These are phyloP conservation scores for Fusarium dlaminii DNA, from an alignment of 2,329 filamentous ascomycete species.

Conservation along the genomic window DNA sequence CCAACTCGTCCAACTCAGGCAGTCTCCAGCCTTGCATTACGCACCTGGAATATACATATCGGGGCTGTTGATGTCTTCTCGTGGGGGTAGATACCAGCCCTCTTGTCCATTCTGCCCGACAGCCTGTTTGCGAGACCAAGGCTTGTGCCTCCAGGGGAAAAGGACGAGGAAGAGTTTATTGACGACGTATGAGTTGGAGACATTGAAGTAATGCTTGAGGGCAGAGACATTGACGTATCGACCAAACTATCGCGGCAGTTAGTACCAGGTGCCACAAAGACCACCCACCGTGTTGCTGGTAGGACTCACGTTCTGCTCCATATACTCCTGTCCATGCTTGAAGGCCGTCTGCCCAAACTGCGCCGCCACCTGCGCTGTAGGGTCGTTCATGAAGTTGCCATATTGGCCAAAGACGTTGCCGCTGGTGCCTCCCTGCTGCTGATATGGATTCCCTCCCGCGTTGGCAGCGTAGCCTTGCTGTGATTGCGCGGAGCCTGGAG, in stretches of 20 bases:
- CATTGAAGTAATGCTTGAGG: slow-evolving; percentile 99
- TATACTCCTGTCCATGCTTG: slow-evolving; percentile 89
- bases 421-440: slow-evolving; percentile 66
- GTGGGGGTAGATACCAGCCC: slow-evolving; percentile 85
- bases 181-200: slow-evolving; percentile 95
- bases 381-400: slow-evolving; percentile 94
- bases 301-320: slow-evolving; percentile 87
- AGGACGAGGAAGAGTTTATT: slow-evolving; percentile 93
- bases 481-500: slow-evolving; percentile 74
- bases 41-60: slow-evolving; percentile 95
- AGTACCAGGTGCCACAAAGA: slow-evolving; percentile 5
- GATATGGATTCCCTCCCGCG: slow-evolving; percentile 76
- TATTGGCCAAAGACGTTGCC: slow-evolving; percentile 75
- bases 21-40: slow-evolving; percentile 25
- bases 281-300: background rate
- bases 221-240: slow-evolving; percentile 90
- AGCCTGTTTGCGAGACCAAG: slow-evolving; percentile 92
- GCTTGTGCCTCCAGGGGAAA: slow-evolving; percentile 97
- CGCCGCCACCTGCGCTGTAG: slow-evolving; percentile 92
- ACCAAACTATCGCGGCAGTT: slow-evolving; percentile 55
- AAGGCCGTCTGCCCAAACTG: slow-evolving; percentile 94
- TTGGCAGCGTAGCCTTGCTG: slow-evolving; percentile 74
- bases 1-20: background rate
- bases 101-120: slow-evolving; percentile 75
- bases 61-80: slow-evolving; percentile 96